Base-by-base conservation (phyloP, 2,329 filamentous ascomycete genomes). In the Paraphoma sp. region DNA sequence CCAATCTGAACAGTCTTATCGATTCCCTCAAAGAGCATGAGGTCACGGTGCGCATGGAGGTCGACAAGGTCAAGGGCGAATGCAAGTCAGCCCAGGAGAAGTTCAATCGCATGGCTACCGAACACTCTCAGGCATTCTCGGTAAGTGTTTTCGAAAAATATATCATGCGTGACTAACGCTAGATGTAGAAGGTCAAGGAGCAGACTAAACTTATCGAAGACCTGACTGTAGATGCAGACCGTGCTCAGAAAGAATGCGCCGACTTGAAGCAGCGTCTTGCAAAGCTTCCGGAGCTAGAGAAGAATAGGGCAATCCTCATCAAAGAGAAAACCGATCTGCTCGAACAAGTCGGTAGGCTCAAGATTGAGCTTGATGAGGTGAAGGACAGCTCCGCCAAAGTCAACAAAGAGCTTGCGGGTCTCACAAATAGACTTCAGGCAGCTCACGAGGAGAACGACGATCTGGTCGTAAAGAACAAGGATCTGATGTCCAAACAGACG, bases 31-130 rank as follows among this genome's bases (percentile, higher is more conserved):
- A 64, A n/a, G 52, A 12, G 12, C 33, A 41, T 11, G 66, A 68
- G 16, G 50, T 12, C 17, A 52, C 48, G 5, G 14, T 48, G 16
- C 60, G 60, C 43, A 59, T 62, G 33, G 63, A 71, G 29, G 16
- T 56, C 3, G 64, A 69, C 3, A 69, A 69, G 44, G 2, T 62
- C 10, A 68, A 66, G 28, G 45, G 51, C 3, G 65, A 69, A 40
- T 54, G 60, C 41, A 42, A 42, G 40, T n/a, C 8, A 10, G n/a
- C 40, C 40, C 16, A 16, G 16, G 40, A 42, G 40, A 42, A 42
- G 40, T 16, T 42, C 40, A 42, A 42, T 9, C 33, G 33, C 33
- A 36, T 36, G 33, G 33, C 33, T 36, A 6, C 33, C 33, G 33
- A 36, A 14, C 33, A 36, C 14, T 36, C 33, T 2, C 33, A 36